phyloP scores from a whole-genome alignment of 352 stramenopile species.

The Saprolegnia parasitica region DNA sequence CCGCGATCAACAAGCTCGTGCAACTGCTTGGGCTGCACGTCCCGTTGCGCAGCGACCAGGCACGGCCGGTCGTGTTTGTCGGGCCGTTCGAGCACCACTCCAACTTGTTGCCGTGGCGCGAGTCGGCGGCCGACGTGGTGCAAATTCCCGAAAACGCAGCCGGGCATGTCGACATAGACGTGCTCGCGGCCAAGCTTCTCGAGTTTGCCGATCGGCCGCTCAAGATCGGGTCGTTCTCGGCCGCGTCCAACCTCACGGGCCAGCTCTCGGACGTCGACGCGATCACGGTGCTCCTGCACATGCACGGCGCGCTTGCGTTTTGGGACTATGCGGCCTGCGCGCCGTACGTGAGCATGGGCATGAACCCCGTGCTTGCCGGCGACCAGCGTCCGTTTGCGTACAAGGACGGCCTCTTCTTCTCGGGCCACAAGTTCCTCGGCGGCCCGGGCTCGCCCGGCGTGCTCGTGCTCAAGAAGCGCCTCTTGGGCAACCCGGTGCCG shows the following conservation, averaged over 20 bases:
- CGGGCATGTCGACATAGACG: slow-evolving; percentile 50
- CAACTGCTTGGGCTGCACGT: slow-evolving; percentile 21
- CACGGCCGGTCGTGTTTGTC: slow-evolving; percentile 81
- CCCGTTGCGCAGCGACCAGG: not conserved
- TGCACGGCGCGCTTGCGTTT: slow-evolving; percentile 86
- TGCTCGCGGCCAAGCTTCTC: slow-evolving; percentile 49
- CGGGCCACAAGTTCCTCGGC: slow-evolving; percentile 95
- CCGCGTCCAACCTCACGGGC: slow-evolving; percentile 95
- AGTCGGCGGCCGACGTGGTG: slow-evolving; percentile 85
- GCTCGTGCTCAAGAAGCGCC: slow-evolving; percentile 92
- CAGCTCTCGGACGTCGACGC: slow-evolving; percentile 85
- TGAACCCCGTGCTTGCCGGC: slow-evolving; percentile 88
- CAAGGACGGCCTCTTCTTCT: slow-evolving; percentile 96
- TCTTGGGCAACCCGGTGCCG: slow-evolving; percentile 57
- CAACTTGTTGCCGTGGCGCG: slow-evolving; percentile 96
- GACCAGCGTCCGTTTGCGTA: slow-evolving; percentile 37
- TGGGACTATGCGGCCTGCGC: slow-evolving; percentile 96
- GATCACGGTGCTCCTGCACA: slow-evolving; percentile 87
- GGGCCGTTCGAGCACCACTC: slow-evolving; percentile 97
- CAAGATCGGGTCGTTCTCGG: slow-evolving; percentile 88
- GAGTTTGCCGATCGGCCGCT: slow-evolving; percentile 48
- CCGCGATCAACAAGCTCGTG: slow-evolving; percentile 78
- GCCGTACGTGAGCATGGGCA: slow-evolving; percentile 92
- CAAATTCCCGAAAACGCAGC: slow-evolving; percentile 52
- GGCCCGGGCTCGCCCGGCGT: slow-evolving; percentile 90